A percentile compares a stretch with the other conserved stretches of the same genome.
phyloP scores from a whole-genome alignment of 805 yeast species.

The Ogataea zsoltii region DNA sequence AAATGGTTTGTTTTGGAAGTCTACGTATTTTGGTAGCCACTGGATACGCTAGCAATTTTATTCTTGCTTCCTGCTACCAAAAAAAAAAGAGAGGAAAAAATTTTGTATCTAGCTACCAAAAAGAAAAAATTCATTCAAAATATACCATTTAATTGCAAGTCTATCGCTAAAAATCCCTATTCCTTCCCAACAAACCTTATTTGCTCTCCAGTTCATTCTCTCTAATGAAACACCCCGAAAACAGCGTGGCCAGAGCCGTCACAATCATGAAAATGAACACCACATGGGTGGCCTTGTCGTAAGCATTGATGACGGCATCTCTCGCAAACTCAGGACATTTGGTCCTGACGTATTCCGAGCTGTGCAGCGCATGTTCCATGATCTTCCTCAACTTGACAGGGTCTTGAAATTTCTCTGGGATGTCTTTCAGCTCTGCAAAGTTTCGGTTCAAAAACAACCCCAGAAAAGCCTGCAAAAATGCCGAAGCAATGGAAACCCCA shows the following conservation, averaged over 20 bases:
- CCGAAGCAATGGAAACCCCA: slow-evolving; percentile 52
- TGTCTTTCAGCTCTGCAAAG: slow-evolving; percentile 12
- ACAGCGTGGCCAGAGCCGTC: slow-evolving; percentile 21
- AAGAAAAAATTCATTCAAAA: too few relatives aligned
- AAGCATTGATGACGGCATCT: slow-evolving; percentile 47
- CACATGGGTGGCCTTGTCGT: slow-evolving; percentile 51
- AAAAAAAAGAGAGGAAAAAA: too few relatives aligned
- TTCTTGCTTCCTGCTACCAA: too few relatives aligned
- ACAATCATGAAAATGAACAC: slow-evolving; percentile 47
- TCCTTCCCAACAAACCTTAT: too few relatives aligned
- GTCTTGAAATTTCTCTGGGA: slow-evolving; percentile 22
- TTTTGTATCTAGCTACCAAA: too few relatives aligned
- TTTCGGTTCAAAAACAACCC: slow-evolving; percentile 13
- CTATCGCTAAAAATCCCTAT: neutral
- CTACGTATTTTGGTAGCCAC: too few relatives aligned
- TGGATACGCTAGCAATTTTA: too few relatives aligned
- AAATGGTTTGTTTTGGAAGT: too few relatives aligned
- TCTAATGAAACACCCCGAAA: slow-evolving; percentile 11
- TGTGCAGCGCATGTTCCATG: slow-evolving; percentile 21
- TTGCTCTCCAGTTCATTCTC: slow-evolving; percentile 16
- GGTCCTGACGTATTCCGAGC: slow-evolving; percentile 29
- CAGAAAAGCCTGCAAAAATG: slow-evolving; percentile 41
- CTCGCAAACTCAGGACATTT: slow-evolving; percentile 53
- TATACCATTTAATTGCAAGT: too few relatives aligned
- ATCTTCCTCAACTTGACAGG: slow-evolving; percentile 13